These are phyloP conservation scores for Globisporangium spiculum DNA, from an alignment of 352 stramenopile genomes.

Conservation along the genomic window DNA sequence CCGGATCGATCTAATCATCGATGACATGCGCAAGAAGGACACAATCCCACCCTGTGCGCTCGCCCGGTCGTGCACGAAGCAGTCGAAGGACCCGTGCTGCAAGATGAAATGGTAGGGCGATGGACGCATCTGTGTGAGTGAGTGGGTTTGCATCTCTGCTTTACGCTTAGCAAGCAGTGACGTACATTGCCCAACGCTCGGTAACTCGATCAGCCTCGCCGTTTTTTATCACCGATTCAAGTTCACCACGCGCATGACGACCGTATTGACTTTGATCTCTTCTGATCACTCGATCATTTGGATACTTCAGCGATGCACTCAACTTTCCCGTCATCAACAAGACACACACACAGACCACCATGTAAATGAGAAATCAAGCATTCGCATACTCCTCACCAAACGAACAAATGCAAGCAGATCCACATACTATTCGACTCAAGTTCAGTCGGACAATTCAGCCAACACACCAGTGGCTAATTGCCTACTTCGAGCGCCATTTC, in stretches of 20 bases:
- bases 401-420: neutral
- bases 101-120: conserved; percentile 5
- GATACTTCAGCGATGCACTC: neutral
- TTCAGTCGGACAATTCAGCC: too few relatives aligned
- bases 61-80: neutral
- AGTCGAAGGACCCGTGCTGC: conserved; percentile 9
- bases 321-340: too few relatives aligned
- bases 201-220: too few relatives aligned
- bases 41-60: conserved; percentile 25
- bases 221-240: too few relatives aligned
- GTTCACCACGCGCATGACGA: too few relatives aligned
- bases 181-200: neutral
- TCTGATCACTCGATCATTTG: neutral
- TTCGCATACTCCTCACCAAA: too few relatives aligned
- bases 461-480: neutral
- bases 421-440: neutral
- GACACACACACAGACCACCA: neutral
- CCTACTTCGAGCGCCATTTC: neutral
- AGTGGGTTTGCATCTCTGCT: too few relatives aligned
- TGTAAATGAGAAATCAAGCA: neutral
- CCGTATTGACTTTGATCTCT: neutral
- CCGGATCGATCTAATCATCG: conserved; percentile 36
- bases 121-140: neutral
- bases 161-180: neutral
- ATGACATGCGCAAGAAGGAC: conserved; percentile 21